These are phyloP conservation scores for Nicotiana obtusifolia DNA, from an alignment of 257 asterid genomes.

Conservation along the genomic window DNA sequence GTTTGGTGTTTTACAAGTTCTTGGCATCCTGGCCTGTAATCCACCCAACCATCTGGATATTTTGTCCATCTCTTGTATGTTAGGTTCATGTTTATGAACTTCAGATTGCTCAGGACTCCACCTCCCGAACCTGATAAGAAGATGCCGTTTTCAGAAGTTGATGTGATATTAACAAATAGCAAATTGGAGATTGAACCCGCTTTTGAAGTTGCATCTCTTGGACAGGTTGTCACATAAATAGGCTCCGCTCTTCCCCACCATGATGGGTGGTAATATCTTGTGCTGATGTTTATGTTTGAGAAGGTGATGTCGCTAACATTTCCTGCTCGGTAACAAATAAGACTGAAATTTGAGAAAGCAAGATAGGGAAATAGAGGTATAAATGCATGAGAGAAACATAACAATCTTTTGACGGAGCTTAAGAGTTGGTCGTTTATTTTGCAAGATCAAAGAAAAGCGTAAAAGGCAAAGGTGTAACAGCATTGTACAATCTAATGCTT, in stretches of 20 bases:
- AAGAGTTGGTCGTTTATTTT: neutral
- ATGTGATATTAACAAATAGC: constrained; percentile 65
- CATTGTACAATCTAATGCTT: neutral
- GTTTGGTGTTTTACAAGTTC: constrained; percentile 70
- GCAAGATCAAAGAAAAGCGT: neutral
- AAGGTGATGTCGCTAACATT: constrained; percentile 72
- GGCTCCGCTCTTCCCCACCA: constrained; percentile 99
- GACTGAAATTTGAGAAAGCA: neutral
- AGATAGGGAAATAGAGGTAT: neutral
- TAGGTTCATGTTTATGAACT: constrained; percentile 55
- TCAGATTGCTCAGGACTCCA: constrained; percentile 57
- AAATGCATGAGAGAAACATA: neutral
- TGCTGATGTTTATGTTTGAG: constrained; percentile 76
- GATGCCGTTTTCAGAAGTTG: constrained; percentile 78
- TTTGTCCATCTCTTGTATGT: constrained; percentile 79
- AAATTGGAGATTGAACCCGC: constrained; percentile 68
- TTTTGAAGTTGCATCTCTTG: constrained; percentile 52
- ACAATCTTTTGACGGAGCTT: no score
- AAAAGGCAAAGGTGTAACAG: neutral
- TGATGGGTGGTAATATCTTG: constrained; percentile 76
- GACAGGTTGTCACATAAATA: constrained; percentile 71
- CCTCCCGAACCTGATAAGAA: constrained; percentile 73
- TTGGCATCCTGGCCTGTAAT: constrained; percentile 88
- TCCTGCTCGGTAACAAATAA: constrained; percentile 36
- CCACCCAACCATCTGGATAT: constrained; percentile 55